Percentiles rank a stretch among this genome's conserved stretches.
These are phyloP conservation scores for Lentinula sp. DNA, from an alignment of 768 basidiomycete species.

Conservation along the genomic window DNA sequence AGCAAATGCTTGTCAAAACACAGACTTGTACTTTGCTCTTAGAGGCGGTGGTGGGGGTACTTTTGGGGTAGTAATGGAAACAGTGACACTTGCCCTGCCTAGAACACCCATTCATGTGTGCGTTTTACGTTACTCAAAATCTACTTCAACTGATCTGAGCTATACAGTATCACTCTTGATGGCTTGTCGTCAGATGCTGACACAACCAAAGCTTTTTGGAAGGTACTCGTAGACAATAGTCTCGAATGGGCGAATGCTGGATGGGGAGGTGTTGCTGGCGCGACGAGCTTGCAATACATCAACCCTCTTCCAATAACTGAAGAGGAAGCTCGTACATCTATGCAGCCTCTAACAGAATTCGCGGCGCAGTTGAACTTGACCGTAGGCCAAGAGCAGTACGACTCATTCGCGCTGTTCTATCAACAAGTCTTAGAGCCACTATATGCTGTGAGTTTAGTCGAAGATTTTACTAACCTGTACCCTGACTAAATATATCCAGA, in stretches of 20 bases:
- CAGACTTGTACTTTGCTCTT: constrained; percentile 49
- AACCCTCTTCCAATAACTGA: neutral
- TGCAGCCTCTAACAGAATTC: neutral
- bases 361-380: neutral
- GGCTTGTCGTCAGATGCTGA: neutral
- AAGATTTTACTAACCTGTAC: neutral
- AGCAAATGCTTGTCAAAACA: constrained; percentile 32
- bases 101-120: neutral
- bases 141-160: neutral
- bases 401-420: neutral
- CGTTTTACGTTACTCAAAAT: neutral
- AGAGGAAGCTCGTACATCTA: neutral
- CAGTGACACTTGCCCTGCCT: neutral
- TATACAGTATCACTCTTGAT: neutral
- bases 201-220: neutral
- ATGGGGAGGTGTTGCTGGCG: neutral
- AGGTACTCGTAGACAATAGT: neutral
- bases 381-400: neutral
- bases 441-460: neutral
- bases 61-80: constrained; percentile 33
- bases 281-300: neutral
- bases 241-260: neutral
- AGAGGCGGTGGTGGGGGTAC: constrained; percentile 47
- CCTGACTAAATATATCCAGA: neutral
- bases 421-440: neutral